phyloP scores from a whole-genome alignment of 2,329 filamentous ascomycete species.

The Magnaporthiopsis incrustans region DNA sequence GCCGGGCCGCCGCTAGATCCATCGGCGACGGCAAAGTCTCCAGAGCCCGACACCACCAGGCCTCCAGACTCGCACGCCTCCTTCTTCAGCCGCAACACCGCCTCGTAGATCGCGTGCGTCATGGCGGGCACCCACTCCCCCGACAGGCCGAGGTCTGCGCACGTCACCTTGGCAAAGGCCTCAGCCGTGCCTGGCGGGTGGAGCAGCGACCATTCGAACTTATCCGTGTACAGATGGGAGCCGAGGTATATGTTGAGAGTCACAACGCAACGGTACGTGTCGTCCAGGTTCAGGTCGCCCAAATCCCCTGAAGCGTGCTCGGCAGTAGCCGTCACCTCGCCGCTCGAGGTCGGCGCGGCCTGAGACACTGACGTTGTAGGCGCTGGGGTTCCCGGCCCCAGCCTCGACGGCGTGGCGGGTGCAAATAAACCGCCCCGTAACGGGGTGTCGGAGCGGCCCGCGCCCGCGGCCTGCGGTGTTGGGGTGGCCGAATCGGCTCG shows the following conservation, averaged over 20 bases:
- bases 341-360: slow-evolving; percentile 7
- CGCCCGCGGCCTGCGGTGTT: slow-evolving; percentile 12
- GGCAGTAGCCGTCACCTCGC: slow-evolving; percentile 61
- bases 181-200: slow-evolving; percentile 90
- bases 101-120: slow-evolving; percentile 95
- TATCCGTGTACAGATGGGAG: slow-evolving; percentile 89
- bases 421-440: slow-evolving; percentile 33
- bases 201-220: slow-evolving; percentile 93
- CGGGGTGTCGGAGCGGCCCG: slow-evolving; percentile 50
- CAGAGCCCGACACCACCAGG: slow-evolving; percentile 57
- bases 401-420: not conserved
- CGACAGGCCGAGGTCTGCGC: slow-evolving; percentile 78
- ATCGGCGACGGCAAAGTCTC: not conserved
- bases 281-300: slow-evolving; percentile 79
- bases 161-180: slow-evolving; percentile 85
- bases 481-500: slow-evolving; percentile 17
- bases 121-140: slow-evolving; percentile 94
- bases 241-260: slow-evolving; percentile 85
- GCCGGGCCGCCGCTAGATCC: slow-evolving; percentile 16
- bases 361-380: not conserved
- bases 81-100: slow-evolving; percentile 86
- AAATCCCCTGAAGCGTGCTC: slow-evolving; percentile 55
- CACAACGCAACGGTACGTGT: slow-evolving; percentile 90
- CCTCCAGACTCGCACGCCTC: slow-evolving; percentile 91
- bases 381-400: slow-evolving; percentile 9